A percentile compares a stretch with the other conserved stretches of the same genome.
These are phyloP conservation scores for Fusarium marasasianum DNA, from an alignment of 2,329 filamentous ascomycete genomes.

Conservation along the genomic window DNA sequence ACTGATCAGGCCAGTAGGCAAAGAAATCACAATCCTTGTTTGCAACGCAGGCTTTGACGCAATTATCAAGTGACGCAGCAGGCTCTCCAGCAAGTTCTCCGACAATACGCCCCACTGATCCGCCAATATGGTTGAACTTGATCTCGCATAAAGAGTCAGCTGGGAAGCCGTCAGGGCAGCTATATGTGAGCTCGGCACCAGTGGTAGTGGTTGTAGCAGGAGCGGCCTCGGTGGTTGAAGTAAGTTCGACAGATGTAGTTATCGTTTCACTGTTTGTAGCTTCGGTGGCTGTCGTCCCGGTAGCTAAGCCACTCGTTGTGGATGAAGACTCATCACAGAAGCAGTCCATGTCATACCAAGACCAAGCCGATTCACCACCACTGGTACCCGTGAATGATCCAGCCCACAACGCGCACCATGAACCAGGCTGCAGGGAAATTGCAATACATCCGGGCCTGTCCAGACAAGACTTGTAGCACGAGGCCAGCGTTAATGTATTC, in stretches of 20 bases:
- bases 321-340: neutral
- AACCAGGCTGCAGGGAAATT: neutral
- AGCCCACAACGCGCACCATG: neutral
- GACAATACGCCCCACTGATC: too few species aligned
- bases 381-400: neutral
- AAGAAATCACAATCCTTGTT: too few species aligned
- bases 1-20: too few species aligned
- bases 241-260: neutral
- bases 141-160: too few species aligned
- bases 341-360: neutral
- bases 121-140: too few species aligned
- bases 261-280: rapidly evolving
- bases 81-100: too few species aligned
- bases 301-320: neutral
- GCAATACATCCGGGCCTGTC: neutral
- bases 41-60: too few species aligned
- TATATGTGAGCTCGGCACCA: too few species aligned
- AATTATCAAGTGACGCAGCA: too few species aligned
- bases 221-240: neutral
- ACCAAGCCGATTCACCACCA: neutral
- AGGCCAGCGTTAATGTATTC: neutral
- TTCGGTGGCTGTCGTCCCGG: neutral
- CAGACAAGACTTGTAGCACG: neutral
- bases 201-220: neutral
- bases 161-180: too few species aligned